Evolutionary conservation across 1,284 basidiomycete genomes (phyloP).

Genomic region (Mycena citricolor): DNA sequence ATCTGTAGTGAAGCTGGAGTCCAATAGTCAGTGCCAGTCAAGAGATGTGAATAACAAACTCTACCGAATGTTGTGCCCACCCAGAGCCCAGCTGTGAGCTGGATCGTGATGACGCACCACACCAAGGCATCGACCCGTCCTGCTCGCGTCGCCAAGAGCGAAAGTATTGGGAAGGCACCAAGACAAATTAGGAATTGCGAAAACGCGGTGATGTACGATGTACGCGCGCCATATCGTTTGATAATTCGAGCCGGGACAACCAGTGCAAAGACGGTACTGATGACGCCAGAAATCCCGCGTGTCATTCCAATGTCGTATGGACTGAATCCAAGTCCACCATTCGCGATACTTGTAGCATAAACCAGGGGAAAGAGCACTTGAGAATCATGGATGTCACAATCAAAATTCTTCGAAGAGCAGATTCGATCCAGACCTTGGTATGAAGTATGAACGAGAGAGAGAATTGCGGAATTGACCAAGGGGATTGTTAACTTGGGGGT

Average conservation of each 20-base stretch:
- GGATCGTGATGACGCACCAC: slow-evolving; percentile 26
- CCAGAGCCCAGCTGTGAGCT: slow-evolving; percentile 20
- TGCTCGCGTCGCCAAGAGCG: slow-evolving; percentile 26
- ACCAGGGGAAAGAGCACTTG: slow-evolving; percentile 31
- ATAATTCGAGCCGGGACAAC: slow-evolving; percentile 28
- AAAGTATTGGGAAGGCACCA: slow-evolving; percentile 27
- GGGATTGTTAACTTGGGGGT: slow-evolving; percentile 18
- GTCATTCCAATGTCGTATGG: slow-evolving; percentile 36
- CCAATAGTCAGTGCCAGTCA: background rate
- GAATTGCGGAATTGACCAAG: slow-evolving; percentile 19
- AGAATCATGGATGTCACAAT: too few relatives aligned
- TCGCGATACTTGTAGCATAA: slow-evolving; percentile 31
- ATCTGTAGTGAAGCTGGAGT: slow-evolving; percentile 11
- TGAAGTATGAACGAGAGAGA: slow-evolving; percentile 18
- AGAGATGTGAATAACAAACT: background rate
- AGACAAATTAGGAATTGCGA: slow-evolving; percentile 24
- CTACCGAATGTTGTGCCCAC: slow-evolving; percentile 15
- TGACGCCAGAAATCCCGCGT: slow-evolving; percentile 30
- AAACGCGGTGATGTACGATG: slow-evolving; percentile 25
- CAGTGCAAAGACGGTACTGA: slow-evolving; percentile 31
- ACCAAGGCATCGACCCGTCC: slow-evolving; percentile 25
- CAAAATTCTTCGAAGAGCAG: too few relatives aligned
- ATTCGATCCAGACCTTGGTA: too few relatives aligned
- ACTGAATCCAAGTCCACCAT: slow-evolving; percentile 33
- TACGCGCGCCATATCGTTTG: slow-evolving; percentile 28